Percentiles rank a stretch among this genome's conserved stretches.
Conservation (phyloP, 179 eudicot genomes). For the Spinacia oleracea region DNA sequence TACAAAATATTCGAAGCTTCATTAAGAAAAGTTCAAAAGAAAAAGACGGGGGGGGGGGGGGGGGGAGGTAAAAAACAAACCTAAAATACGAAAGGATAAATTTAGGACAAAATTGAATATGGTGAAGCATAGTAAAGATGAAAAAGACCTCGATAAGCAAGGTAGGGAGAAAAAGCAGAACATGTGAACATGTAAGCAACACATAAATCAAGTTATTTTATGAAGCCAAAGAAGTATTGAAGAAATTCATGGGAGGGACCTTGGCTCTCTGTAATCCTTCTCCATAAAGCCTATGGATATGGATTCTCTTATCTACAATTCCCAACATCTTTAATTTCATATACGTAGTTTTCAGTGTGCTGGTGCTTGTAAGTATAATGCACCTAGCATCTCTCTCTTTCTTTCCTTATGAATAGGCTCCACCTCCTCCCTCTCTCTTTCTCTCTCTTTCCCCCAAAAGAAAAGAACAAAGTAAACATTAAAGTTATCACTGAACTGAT, state of each 20-base stretch:
- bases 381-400: not conserved
- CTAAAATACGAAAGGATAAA: not conserved
- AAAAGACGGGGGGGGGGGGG: not conserved
- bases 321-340: not conserved
- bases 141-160: not conserved
- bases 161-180: not conserved
- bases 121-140: not conserved
- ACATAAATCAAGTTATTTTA: too few species aligned
- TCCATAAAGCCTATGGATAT: not conserved
- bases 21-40: not conserved
- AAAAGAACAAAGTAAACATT: too few species aligned
- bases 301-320: not conserved
- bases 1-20: not conserved
- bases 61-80: not conserved
- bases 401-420: not conserved
- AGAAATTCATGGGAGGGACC: not conserved
- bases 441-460: too few species aligned
- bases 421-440: too few species aligned
- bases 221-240: not conserved
- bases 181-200: too few species aligned
- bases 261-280: not conserved
- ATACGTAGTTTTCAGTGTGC: not conserved
- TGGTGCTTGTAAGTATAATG: not conserved
- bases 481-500: not conserved
- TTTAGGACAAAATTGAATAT: not conserved